Conservation (phyloP, 2,329 filamentous ascomycete species). For the Aspergillus sp. region DNA sequence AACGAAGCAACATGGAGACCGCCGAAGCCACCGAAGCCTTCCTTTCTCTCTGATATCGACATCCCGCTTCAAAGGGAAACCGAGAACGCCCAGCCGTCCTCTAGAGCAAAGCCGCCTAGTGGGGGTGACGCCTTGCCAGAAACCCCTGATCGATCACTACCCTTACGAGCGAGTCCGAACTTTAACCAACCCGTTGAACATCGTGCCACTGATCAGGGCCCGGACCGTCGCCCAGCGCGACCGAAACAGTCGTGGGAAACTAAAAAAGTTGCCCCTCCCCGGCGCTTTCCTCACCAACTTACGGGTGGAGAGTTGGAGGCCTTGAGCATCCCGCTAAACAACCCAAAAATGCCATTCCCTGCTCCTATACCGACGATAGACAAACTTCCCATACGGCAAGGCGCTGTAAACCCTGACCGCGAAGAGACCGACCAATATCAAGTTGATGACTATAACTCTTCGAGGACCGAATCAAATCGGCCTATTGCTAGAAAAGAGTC, state of each 20-base stretch:
- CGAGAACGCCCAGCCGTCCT: constrained; percentile 1
- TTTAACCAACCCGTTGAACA: neutral
- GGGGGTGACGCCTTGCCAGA: neutral
- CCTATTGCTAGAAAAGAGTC: neutral
- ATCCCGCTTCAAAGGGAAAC: neutral
- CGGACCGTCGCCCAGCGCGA: neutral
- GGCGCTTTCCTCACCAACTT: constrained; percentile 1
- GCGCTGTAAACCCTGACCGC: neutral
- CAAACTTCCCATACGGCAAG: constrained; percentile 14
- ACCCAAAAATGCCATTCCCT: constrained; percentile 16
- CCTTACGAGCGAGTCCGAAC: neutral
- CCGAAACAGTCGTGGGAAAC: constrained; percentile 1
- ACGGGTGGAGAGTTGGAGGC: neutral
- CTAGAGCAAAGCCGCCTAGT: neutral
- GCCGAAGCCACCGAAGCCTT: constrained; percentile 15
- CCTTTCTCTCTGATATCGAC: constrained; percentile 9
- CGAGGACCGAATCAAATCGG: neutral
- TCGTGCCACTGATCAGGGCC: neutral
- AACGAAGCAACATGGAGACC: constrained; percentile 5
- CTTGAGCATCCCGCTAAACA: constrained; percentile 4
- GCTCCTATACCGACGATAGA: constrained; percentile 15
- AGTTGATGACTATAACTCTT: neutral
- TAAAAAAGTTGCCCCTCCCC: neutral
- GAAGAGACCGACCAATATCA: neutral
- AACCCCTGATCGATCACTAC: neutral